Conservation (phyloP, 2,329 filamentous ascomycete genomes). For the Botrytis fragariae region DNA sequence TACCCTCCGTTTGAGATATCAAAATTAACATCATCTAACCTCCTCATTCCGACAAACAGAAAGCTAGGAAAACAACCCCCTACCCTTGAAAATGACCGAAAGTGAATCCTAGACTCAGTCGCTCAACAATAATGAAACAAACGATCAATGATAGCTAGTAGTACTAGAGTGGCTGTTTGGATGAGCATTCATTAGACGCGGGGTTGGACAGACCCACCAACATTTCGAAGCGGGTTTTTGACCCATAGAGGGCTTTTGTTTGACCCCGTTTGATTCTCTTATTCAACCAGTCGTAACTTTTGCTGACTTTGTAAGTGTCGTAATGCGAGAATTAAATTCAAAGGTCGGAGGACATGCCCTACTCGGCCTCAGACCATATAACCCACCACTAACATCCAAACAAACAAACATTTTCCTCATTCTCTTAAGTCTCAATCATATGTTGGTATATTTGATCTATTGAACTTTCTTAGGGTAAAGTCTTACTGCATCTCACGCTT, state of each 20-base stretch:
- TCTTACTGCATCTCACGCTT: not conserved
- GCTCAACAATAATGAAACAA: not conserved
- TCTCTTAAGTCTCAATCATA: not conserved
- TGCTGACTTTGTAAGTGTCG: not conserved
- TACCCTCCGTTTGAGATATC: not conserved
- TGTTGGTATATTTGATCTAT: not conserved
- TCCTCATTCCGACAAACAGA: not conserved
- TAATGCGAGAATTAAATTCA: not conserved
- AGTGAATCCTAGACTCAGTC: not conserved
- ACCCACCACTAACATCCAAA: not conserved
- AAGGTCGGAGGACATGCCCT: not conserved
- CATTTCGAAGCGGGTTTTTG: not conserved
- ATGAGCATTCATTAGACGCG: not conserved
- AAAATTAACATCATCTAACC: not conserved
- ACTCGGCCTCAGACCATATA: not conserved
- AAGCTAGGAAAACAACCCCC: not conserved
- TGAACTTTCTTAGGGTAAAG: accelerated
- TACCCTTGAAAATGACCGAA: not conserved
- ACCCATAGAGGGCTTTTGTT: not conserved
- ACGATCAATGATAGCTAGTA: not conserved
- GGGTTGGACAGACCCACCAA: not conserved
- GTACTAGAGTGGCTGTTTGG: not conserved
- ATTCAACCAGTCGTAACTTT: not conserved
- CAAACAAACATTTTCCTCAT: not conserved
- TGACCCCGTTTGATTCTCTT: too few species aligned